phyloP scores from a whole-genome alignment of 2,329 filamentous ascomycete genomes.

The Trichoderma endophyticum region DNA sequence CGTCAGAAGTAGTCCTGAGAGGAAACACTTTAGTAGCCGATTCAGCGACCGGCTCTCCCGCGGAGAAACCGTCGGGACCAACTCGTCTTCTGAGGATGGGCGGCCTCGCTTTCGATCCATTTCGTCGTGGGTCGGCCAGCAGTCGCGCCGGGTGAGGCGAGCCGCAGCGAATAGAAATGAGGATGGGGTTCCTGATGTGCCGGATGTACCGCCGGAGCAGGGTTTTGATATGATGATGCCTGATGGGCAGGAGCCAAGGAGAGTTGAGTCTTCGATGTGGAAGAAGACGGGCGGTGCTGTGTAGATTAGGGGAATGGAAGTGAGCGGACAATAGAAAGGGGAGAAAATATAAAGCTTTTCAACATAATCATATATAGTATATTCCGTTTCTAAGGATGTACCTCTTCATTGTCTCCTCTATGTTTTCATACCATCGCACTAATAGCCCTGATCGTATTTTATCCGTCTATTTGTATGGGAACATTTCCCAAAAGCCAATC shows the following conservation, averaged over 20 bases:
- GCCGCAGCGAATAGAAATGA: slow-evolving; percentile 27
- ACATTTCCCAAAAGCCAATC: slow-evolving; percentile 56
- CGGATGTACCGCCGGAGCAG: slow-evolving; percentile 43
- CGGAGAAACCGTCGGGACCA: slow-evolving; percentile 53
- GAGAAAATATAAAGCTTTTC: neutral
- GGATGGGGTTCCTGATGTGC: slow-evolving; percentile 39
- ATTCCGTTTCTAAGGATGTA: neutral
- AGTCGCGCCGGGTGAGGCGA: slow-evolving; percentile 52
- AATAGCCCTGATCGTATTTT: neutral
- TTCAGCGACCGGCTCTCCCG: slow-evolving; percentile 18
- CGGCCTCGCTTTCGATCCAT: slow-evolving; percentile 57
- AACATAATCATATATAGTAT: neutral
- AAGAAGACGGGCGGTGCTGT: neutral
- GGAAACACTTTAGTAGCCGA: slow-evolving; percentile 5
- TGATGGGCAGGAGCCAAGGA: slow-evolving; percentile 46
- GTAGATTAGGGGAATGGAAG: neutral
- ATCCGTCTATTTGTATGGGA: slow-evolving; percentile 34
- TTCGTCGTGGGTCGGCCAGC: slow-evolving; percentile 63
- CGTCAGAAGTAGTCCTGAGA: slow-evolving; percentile 5
- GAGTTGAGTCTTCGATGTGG: slow-evolving; percentile 32
- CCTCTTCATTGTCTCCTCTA: neutral
- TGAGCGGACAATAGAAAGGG: neutral
- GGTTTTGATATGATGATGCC: slow-evolving; percentile 51
- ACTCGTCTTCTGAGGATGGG: slow-evolving; percentile 50
- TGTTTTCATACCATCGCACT: neutral